Evolutionary conservation across 495 filamentous ascomycete genomes (phyloP).

Genomic region (Recurvomyces mirabilis): DNA sequence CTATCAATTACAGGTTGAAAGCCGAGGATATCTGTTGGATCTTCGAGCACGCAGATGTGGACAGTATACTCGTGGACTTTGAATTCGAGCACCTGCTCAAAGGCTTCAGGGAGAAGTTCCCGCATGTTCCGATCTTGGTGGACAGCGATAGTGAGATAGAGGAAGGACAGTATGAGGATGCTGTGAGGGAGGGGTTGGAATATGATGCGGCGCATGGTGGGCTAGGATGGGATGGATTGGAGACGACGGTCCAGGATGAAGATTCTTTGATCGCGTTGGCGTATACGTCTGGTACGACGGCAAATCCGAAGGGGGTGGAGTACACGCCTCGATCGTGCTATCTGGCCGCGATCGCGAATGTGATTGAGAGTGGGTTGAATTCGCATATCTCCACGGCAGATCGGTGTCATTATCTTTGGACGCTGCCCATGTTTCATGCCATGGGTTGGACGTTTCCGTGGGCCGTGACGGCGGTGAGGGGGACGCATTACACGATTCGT

Average conservation of each 20-base stretch:
- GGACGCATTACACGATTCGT: constrained; percentile 87
- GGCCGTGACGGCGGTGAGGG: constrained; percentile 76
- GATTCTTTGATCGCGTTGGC: constrained; percentile 72
- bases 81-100: constrained; percentile 66
- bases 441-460: constrained; percentile 41
- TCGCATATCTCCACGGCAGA: constrained; percentile 37
- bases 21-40: constrained; percentile 83
- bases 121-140: constrained; percentile 56
- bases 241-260: constrained; percentile 57
- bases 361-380: constrained; percentile 82
- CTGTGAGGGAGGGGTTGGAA: constrained; percentile 66
- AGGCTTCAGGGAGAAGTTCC: constrained; percentile 46
- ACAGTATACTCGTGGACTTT: constrained; percentile 75
- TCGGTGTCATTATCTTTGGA: constrained; percentile 80
- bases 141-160: constrained; percentile 77
- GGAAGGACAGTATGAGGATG: constrained; percentile 72
- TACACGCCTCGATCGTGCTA: constrained; percentile 84
- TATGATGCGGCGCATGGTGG: constrained; percentile 51
- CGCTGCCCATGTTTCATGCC: constrained; percentile 92
- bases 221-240: constrained; percentile 68
- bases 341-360: constrained; percentile 70
- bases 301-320: constrained; percentile 84
- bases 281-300: constrained; percentile 91
- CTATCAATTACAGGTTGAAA: constrained; percentile 86
- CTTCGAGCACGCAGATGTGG: constrained; percentile 71